Base-by-base conservation (phyloP, 768 basidiomycete genomes). In the Zangia roseola region DNA sequence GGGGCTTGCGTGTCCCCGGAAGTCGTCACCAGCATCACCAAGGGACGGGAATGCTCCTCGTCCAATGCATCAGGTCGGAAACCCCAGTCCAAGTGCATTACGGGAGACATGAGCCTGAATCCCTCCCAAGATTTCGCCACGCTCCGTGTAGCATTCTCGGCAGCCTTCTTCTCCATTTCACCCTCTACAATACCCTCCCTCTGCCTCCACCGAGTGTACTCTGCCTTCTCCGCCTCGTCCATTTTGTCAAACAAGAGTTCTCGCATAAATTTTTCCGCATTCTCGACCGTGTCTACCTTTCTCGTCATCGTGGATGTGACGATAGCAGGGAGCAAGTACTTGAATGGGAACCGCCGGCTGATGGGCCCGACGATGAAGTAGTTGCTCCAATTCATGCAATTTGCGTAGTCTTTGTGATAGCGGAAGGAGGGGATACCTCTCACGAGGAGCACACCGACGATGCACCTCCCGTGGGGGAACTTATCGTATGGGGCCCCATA, bases 21-120 rank as follows among this genome's bases (percentile, higher is more conserved):
- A n/a, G 74, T 66, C 5, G 74, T 57, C 26, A 76, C 71, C 21
- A 84, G 50, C 45, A 79, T 57, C 20, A 84, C 74, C 3, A 69
- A 73, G 25, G 75, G 73, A 30, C 60, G 62, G 44, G 70, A 65
- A 54, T 79, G 75, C 20, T 69, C 72, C 24, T 72, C 75, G 50
- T 81, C 75, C 42, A 80, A 62, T 5, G 55, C 54, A 31, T 68
- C 62, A 4, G 76, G 75, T 13, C 53, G 54, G 53, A 74, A 79
- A 6, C 73, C 79, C 80, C 81, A 83, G 46, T 76, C 76, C 14
- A 74, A 71, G 39, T 81, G 76, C 43, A 77, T 62, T 24, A 78
- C 60, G 25, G 63, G 54, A 7, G 72, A 46, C 44, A 71, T 55
- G 39, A 75, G 74, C 49, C 73, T 64, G 55, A 80, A 80, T 1